Conservation (phyloP, 768 basidiomycete species). For the Astraeus odoratus region DNA sequence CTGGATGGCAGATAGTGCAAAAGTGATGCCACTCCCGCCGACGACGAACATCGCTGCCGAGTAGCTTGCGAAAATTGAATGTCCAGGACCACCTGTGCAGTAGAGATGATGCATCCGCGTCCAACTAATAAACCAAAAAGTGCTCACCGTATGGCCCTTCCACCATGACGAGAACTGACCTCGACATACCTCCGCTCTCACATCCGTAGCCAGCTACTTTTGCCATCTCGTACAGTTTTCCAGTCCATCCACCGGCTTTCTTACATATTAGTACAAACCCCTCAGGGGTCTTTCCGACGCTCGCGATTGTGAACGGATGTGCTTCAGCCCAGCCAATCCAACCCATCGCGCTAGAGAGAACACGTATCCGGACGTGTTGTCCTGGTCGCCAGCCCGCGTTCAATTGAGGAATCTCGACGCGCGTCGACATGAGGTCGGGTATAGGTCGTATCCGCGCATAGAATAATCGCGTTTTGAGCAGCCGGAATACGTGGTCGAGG, state of each 20-base stretch:
- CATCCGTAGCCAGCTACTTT: constrained; percentile 23
- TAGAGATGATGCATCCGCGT: too few species aligned
- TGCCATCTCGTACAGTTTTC: constrained; percentile 35
- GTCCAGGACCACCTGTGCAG: not conserved
- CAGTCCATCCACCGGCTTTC: constrained; percentile 45
- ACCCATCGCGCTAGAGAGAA: constrained; percentile 35
- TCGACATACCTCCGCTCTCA: constrained; percentile 7
- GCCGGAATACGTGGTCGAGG: constrained; percentile 40
- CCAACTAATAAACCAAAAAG: not conserved
- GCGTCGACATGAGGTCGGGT: constrained; percentile 39
- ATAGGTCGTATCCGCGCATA: constrained; percentile 39
- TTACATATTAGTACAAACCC: constrained; percentile 48
- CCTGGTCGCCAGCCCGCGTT: constrained; percentile 52
- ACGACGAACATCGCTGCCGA: constrained; percentile 43
- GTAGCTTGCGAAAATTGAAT: constrained; percentile 15
- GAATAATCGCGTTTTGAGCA: constrained; percentile 39
- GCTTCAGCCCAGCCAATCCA: constrained; percentile 34
- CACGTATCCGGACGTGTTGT: constrained; percentile 51
- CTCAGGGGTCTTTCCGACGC: constrained; percentile 31
- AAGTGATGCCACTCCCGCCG: constrained; percentile 59
- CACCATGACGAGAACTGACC: constrained; percentile 30
- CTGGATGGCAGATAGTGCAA: constrained; percentile 42
- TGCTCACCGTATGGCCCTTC: constrained; percentile 45
- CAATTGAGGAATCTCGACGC: constrained; percentile 38
- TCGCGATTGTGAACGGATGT: constrained; percentile 52